A percentile compares a stretch with the other conserved stretches of the same genome.
Conservation (phyloP, 768 basidiomycete genomes). For the Suillus luteus region DNA sequence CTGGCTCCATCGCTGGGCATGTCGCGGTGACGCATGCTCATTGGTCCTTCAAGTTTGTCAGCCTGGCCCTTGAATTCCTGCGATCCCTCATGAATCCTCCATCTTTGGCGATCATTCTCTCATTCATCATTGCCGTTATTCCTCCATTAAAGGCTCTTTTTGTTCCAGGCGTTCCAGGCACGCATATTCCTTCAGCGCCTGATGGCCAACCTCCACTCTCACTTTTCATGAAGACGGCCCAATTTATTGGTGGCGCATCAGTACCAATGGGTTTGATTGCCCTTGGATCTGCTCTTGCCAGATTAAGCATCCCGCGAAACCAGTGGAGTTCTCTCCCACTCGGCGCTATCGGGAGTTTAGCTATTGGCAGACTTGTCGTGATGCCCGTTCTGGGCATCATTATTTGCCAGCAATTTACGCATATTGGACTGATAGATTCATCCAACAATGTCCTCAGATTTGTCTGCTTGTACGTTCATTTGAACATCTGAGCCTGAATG, state of each 20-base stretch:
- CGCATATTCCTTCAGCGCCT: conserved; percentile 51
- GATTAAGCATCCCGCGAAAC: conserved; percentile 50
- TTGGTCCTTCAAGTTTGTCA: conserved; percentile 5
- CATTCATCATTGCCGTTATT: conserved; percentile 58
- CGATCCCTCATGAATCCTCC: conserved; percentile 46
- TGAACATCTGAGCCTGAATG: background rate
- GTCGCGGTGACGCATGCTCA: background rate
- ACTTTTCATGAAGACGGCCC: conserved; percentile 55
- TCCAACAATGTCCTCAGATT: conserved; percentile 64
- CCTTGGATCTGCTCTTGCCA: conserved; percentile 63
- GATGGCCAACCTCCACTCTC: conserved; percentile 70
- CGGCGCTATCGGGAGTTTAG: conserved; percentile 54
- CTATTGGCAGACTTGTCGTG: conserved; percentile 55
- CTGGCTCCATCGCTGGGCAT: background rate
- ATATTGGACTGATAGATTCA: conserved; percentile 45
- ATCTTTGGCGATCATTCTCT: conserved; percentile 53
- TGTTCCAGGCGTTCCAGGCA: conserved; percentile 42
- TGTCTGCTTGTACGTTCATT: conserved; percentile 61
- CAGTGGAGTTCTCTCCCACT: conserved; percentile 48
- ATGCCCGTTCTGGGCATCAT: conserved; percentile 63
- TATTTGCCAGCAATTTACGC: conserved; percentile 53
- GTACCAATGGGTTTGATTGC: conserved; percentile 65
- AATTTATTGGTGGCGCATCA: conserved; percentile 62
- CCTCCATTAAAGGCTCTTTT: conserved; percentile 64
- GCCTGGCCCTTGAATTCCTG: conserved; percentile 25